Base-by-base conservation (phyloP, 2,329 filamentous ascomycete species). In the Stagonosporopsis rhizophila region DNA sequence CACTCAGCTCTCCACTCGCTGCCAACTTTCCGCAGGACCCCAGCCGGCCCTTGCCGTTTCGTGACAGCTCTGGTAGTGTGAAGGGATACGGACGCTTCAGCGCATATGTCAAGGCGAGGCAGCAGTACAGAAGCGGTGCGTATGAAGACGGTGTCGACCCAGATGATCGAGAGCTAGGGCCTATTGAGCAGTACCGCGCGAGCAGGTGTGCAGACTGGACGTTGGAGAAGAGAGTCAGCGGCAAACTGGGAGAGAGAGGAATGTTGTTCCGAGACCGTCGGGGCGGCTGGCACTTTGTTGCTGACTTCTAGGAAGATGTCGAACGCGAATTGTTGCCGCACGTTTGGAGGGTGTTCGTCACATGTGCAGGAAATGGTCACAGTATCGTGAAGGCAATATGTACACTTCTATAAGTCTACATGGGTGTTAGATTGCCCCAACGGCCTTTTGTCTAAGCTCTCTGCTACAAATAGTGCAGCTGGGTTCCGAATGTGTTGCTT, bases 241-340 rank as follows among this genome's bases (percentile, higher is more conserved):
- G 42, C 6, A 54, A 53, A 1, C 32, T 55, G 7, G 51, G 57
- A 32, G 56, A 58, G 11, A 44, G 50, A 6, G 53, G 56, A 2
- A 66, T 62, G 60, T 15, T 69, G 52, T 69, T 61, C 23, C 44
- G 56, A 8, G 58, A 67, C 30, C 40, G 52, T 11, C 47, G 45
- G 30, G 63, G 60, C 15, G 49, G 56, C 0, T 67, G 59, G 35
- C 58, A 65, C 22, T 62, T 65, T 48, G 60, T 67, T 0, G 25
- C 42, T 30, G 62, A 66, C 46, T 32, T 67, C 14, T 67, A 45
- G n/a, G 32, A 9, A 7, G 17, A n/a, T 42, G 25, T 37, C 7
- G 34, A 11, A 37, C 12, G 17, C n/a, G 8, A 11, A 6, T 2
- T 37, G 9, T 20, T 37, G 30, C 7, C 8, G 28, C 3, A 30